A percentile compares a stretch with the other conserved stretches of the same genome.
phyloP scores from a whole-genome alignment of 352 stramenopile species.

The Blastocystis sp. region DNA sequence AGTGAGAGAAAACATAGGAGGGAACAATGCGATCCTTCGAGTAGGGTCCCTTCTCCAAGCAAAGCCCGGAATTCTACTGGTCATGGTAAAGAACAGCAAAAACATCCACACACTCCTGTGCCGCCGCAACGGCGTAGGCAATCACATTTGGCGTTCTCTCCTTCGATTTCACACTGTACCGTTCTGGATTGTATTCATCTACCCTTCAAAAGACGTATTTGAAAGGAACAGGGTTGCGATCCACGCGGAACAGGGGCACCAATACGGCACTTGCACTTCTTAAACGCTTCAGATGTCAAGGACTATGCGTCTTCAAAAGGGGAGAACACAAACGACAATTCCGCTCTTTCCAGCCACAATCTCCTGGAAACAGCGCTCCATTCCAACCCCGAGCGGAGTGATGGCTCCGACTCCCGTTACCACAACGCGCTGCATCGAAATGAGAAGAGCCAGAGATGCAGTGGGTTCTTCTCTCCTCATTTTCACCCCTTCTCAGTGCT shows the following conservation, averaged over 20 bases:
- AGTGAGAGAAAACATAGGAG: not conserved
- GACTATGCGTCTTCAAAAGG: not conserved
- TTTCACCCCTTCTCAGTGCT: not conserved
- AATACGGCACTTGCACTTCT: constrained; percentile 77
- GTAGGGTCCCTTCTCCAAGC: constrained; percentile 72
- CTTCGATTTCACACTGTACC: constrained; percentile 77
- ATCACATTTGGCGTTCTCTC: constrained; percentile 76
- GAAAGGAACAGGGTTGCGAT: not conserved
- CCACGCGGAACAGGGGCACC: constrained; percentile 77
- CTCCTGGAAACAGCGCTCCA: constrained; percentile 79
- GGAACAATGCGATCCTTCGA: constrained; percentile 1
- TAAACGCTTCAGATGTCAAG: constrained; percentile 75
- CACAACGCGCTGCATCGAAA: constrained; percentile 79
- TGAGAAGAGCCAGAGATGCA: not conserved
- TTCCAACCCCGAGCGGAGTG: constrained; percentile 82
- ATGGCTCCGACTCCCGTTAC: constrained; percentile 85
- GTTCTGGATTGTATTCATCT: constrained; percentile 79
- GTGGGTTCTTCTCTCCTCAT: not conserved
- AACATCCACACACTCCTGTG: constrained; percentile 80
- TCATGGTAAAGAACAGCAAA: constrained; percentile 74
- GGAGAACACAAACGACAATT: constrained; percentile 74
- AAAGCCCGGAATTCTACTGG: constrained; percentile 77
- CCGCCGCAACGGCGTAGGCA: constrained; percentile 79
- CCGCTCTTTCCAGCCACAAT: constrained; percentile 79
- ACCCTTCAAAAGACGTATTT: constrained; percentile 74